Percentiles rank a stretch among this genome's conserved stretches.
These are phyloP conservation scores for Trypanosoma theileri DNA, from an alignment of 208 protist genomes.

Conservation along the genomic window DNA sequence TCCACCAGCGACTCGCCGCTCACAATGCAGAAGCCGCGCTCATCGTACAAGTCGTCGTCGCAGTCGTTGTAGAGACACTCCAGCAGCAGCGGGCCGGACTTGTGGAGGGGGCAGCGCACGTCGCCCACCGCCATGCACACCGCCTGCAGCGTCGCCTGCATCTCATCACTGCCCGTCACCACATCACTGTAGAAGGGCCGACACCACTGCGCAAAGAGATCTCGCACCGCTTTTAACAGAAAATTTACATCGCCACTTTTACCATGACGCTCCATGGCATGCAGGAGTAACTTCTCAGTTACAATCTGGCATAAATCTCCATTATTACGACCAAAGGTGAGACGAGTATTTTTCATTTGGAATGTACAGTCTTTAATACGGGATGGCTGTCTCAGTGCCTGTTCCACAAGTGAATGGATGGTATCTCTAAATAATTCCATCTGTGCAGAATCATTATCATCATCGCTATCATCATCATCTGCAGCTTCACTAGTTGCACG, in stretches of 20 bases:
- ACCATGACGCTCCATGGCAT: slow-evolving; percentile 38
- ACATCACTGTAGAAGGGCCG: slow-evolving; percentile 63
- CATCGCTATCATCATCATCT: slow-evolving; percentile 36
- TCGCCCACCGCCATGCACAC: slow-evolving; percentile 56
- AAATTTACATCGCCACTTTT: slow-evolving; percentile 10
- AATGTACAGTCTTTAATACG: slow-evolving; percentile 48
- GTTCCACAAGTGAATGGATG: slow-evolving; percentile 44
- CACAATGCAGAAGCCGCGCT: slow-evolving; percentile 82
- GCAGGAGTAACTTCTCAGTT: slow-evolving; percentile 66
- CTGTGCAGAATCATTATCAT: slow-evolving; percentile 39
- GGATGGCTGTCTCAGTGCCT: slow-evolving; percentile 43
- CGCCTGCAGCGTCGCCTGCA: slow-evolving; percentile 70
- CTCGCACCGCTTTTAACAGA: slow-evolving; percentile 29
- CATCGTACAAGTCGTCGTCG: slow-evolving; percentile 63
- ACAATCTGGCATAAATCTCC: slow-evolving; percentile 70
- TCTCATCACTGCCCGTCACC: slow-evolving; percentile 48
- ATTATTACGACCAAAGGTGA: slow-evolving; percentile 47
- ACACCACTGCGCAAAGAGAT: slow-evolving; percentile 72
- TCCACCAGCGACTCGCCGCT: slow-evolving; percentile 63
- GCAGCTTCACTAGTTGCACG: background rate
- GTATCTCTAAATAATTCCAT: slow-evolving; percentile 35
- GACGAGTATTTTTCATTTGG: slow-evolving; percentile 66
- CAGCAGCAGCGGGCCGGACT: slow-evolving; percentile 48
- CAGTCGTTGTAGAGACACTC: slow-evolving; percentile 76
- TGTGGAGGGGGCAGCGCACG: slow-evolving; percentile 45